Base-by-base conservation (phyloP, 176 grass and related monocot species). In the Cocos nucifera region DNA sequence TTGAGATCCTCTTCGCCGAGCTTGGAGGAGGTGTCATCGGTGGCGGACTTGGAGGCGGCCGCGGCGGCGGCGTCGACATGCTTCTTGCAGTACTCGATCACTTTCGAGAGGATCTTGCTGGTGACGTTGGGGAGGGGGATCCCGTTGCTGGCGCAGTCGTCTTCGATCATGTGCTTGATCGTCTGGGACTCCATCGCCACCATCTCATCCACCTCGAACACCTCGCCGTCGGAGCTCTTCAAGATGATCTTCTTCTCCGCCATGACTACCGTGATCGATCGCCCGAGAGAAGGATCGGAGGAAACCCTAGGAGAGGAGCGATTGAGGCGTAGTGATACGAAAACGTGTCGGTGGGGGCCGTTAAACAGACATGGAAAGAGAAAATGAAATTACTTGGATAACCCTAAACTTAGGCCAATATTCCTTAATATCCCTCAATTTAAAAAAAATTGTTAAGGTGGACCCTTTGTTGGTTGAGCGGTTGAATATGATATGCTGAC, bases 111-210 rank as follows among this genome's bases (percentile, higher is more conserved):
- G 23, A 75, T 67, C 57, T 71, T 57, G 17, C 57, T 54, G 69
- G 56, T 23, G 54, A 85, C 78, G 62, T 32, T 66, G 8, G 53
- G 25, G 58, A 88, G 8, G 48, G 75, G 81, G 78, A 89, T 69
- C 23, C 22, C 62, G 32, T 65, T 80, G 8, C 44, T 68, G 14
- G 71, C 75, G 65, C 78, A 89, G 58, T 44, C 65, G 48, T 68
- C 69, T 63, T 85, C 85, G n/a, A 83, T 83, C 82, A 80, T 32
- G 50, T 32, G 49, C 23, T 48, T 48, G 59, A 89, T 68, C n/a
- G 53, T 79, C 75, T 70, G 30, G 3, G 89, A 85, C 81, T 85
- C 56, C 78, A 71, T 80, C n/a, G 81, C 85, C 16, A 75, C 81
- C 0, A 54, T 2, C 49, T 73, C 72, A 1, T 59, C 66, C 19